Evolutionary conservation across 140 eudicot genomes (phyloP).

Genomic region (Oenanthe javanica): DNA sequence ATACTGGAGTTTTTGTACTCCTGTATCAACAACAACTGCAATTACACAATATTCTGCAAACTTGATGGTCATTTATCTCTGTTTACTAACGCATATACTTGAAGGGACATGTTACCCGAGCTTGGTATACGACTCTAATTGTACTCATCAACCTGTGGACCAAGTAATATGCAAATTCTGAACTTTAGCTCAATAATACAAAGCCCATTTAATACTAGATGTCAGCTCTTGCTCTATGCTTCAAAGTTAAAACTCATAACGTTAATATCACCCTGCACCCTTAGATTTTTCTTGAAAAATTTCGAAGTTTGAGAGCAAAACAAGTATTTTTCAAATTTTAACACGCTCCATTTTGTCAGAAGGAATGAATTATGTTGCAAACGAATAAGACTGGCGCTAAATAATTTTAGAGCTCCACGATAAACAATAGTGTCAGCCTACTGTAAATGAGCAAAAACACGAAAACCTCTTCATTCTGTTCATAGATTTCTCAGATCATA

Average conservation of each 20-base stretch:
- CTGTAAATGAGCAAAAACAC: too few relatives aligned
- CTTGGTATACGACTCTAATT: background rate
- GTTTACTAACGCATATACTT: background rate
- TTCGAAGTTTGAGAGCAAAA: too few relatives aligned
- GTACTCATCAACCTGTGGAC: background rate
- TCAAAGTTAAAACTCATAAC: background rate
- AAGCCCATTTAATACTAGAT: background rate
- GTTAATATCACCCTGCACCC: too few relatives aligned
- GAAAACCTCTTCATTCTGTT: background rate
- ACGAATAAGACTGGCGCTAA: too few relatives aligned
- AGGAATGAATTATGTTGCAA: too few relatives aligned
- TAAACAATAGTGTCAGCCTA: background rate
- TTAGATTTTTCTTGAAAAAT: too few relatives aligned
- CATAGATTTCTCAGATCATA: background rate
- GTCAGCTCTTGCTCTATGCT: background rate
- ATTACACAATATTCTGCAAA: background rate
- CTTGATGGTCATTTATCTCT: background rate
- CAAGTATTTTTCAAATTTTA: too few relatives aligned
- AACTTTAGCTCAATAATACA: background rate
- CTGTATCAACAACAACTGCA: background rate
- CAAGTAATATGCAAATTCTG: background rate
- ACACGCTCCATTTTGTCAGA: too few relatives aligned
- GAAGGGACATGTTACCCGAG: background rate
- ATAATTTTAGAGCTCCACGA: too few relatives aligned
- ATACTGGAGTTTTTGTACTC: background rate